These are phyloP conservation scores for Penicillium paradoxum DNA, from an alignment of 495 filamentous ascomycete genomes.

Conservation along the genomic window DNA sequence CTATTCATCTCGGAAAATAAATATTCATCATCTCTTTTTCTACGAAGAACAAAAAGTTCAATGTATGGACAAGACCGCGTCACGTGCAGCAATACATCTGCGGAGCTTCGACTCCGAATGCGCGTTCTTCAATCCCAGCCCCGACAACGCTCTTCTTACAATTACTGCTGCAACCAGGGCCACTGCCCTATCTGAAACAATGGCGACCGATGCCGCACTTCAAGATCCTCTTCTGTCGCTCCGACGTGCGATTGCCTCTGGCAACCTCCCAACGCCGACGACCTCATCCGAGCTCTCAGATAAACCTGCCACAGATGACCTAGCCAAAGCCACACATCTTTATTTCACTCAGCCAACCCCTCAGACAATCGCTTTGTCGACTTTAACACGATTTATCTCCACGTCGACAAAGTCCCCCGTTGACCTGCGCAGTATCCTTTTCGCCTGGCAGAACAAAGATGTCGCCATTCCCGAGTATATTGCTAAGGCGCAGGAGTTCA, in stretches of 20 bases:
- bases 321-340: constrained; percentile 78
- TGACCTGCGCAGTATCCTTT: constrained; percentile 89
- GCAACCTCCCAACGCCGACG: constrained; percentile 61
- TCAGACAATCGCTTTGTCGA: constrained; percentile 65
- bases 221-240: constrained; percentile 74
- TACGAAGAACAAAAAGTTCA: background rate
- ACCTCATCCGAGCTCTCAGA: constrained; percentile 55
- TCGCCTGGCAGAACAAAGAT: constrained; percentile 90
- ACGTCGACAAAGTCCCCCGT: constrained; percentile 58
- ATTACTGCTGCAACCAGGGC: constrained; percentile 13
- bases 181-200: constrained; percentile 13
- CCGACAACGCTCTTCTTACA: background rate
- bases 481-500: constrained; percentile 70
- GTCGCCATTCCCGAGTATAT: constrained; percentile 85
- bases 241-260: constrained; percentile 68
- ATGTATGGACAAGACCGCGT: background rate
- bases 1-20: too few species aligned
- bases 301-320: constrained; percentile 44
- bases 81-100: constrained; percentile 6
- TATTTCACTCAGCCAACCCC: constrained; percentile 62
- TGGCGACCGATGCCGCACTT: constrained; percentile 36
- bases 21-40: background rate
- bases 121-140: constrained; percentile 2
- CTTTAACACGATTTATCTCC: constrained; percentile 78
- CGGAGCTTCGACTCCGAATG: constrained; percentile 9